phyloP scores from a whole-genome alignment of 2,329 filamentous ascomycete genomes.

The Penicillium sp. region DNA sequence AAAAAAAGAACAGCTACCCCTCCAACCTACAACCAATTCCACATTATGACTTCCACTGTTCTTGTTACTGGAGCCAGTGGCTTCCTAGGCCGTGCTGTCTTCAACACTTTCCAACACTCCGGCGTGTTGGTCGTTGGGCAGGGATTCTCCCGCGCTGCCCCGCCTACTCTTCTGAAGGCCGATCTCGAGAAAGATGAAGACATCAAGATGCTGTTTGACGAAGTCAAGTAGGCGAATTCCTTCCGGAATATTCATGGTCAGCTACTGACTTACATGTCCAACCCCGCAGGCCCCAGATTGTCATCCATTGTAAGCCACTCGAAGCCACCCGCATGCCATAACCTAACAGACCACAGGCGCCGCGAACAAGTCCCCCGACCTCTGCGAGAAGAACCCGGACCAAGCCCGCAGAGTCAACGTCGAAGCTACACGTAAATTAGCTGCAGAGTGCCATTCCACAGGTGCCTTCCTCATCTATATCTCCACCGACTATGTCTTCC shows the following conservation, averaged over 20 bases:
- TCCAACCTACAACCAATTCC: not conserved
- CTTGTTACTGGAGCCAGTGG: slow-evolving; percentile 84
- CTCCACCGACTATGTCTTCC: slow-evolving; percentile 76
- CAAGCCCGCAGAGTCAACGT: slow-evolving; percentile 75
- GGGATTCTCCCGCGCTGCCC: slow-evolving; percentile 72
- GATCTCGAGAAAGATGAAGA: slow-evolving; percentile 51
- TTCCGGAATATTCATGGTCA: not conserved
- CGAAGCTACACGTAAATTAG: slow-evolving; percentile 67
- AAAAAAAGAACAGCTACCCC: not conserved
- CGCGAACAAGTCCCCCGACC: slow-evolving; percentile 84
- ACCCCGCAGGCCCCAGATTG: slow-evolving; percentile 64
- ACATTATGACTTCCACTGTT: slow-evolving; percentile 54
- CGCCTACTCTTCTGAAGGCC: slow-evolving; percentile 64
- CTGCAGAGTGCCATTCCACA: slow-evolving; percentile 63
- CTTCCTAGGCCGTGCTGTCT: slow-evolving; percentile 77
- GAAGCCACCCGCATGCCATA: not conserved
- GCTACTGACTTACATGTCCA: slow-evolving; percentile 1
- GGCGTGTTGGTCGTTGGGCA: slow-evolving; percentile 73
- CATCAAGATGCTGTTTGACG: slow-evolving; percentile 50
- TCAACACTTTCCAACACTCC: slow-evolving; percentile 66
- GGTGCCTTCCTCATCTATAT: slow-evolving; percentile 58
- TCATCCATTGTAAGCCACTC: slow-evolving; percentile 71
- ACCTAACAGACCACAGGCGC: slow-evolving; percentile 59
- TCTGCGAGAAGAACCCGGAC: slow-evolving; percentile 76
- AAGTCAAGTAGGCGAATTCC: slow-evolving; percentile 50